These are phyloP conservation scores for Pythium phragmitis DNA, from an alignment of 352 stramenopile species.

Conservation along the genomic window DNA sequence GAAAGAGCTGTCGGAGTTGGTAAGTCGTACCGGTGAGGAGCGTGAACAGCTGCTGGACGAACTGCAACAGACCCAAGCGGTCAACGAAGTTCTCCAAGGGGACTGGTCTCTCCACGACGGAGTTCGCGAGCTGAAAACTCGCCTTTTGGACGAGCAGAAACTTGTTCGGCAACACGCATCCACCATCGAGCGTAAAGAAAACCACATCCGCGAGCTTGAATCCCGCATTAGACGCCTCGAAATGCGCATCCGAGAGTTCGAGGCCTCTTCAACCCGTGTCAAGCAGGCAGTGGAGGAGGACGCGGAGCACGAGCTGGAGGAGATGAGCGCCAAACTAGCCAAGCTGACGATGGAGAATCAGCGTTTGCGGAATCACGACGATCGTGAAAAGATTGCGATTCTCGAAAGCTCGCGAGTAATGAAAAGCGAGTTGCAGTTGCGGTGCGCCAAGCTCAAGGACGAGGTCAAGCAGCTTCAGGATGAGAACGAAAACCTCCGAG, in stretches of 20 bases:
- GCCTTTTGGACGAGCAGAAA: slow-evolving; percentile 19
- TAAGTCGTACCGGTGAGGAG: slow-evolving; percentile 45
- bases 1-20: slow-evolving; percentile 37
- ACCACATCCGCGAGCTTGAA: slow-evolving; percentile 22
- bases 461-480: slow-evolving; percentile 49
- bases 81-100: slow-evolving; percentile 24
- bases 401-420: slow-evolving; percentile 17
- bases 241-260: slow-evolving; percentile 11
- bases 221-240: slow-evolving; percentile 18
- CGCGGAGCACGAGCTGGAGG: slow-evolving; percentile 38
- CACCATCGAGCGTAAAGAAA: slow-evolving; percentile 25
- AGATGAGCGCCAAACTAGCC: slow-evolving; percentile 49
- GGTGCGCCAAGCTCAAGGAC: slow-evolving; percentile 45
- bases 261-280: slow-evolving; percentile 26
- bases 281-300: slow-evolving; percentile 43
- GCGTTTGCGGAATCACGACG: slow-evolving; percentile 33
- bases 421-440: slow-evolving; percentile 32
- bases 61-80: slow-evolving; percentile 16
- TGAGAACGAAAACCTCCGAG: slow-evolving; percentile 35
- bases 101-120: slow-evolving; percentile 25
- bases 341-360: slow-evolving; percentile 58
- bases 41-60: slow-evolving; percentile 52
- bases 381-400: slow-evolving; percentile 22
- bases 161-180: slow-evolving; percentile 21
- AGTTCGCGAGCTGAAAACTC: slow-evolving; percentile 23